These are phyloP conservation scores for Thermoascus crustaceus DNA, from an alignment of 2,329 filamentous ascomycete genomes.

Conservation along the genomic window DNA sequence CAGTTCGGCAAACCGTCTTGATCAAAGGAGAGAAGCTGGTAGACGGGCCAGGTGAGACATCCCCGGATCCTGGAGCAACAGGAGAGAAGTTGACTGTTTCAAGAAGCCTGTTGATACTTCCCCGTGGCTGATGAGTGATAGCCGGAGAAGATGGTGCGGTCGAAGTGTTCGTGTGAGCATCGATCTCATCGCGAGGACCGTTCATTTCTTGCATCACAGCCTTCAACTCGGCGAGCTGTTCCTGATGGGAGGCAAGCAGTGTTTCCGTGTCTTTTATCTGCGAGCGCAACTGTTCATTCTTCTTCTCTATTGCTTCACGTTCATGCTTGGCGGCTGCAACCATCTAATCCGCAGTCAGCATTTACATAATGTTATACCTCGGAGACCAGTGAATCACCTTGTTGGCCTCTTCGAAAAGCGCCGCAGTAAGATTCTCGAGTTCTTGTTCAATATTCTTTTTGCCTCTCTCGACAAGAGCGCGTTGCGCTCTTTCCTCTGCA, in stretches of 20 bases:
- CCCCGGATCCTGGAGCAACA: conserved; percentile 40
- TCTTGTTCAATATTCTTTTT: conserved; percentile 90
- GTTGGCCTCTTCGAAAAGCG: conserved; percentile 96
- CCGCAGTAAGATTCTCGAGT: conserved; percentile 79
- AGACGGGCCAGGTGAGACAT: conserved; percentile 53
- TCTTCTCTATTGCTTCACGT: conserved; percentile 69
- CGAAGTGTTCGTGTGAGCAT: conserved; percentile 57
- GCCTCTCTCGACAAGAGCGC: conserved; percentile 61
- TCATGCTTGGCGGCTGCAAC: conserved; percentile 82
- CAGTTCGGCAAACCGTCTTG: conserved; percentile 72
- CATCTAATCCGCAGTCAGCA: conserved; percentile 51
- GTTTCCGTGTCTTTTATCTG: conserved; percentile 82
- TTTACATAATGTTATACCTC: not conserved
- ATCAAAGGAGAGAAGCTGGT: conserved; percentile 75
- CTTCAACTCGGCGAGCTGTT: conserved; percentile 87
- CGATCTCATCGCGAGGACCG: conserved; percentile 60
- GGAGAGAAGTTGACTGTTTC: conserved; percentile 52
- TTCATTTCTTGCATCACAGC: conserved; percentile 82
- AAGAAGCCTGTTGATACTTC: conserved; percentile 45
- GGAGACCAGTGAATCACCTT: conserved; percentile 44
- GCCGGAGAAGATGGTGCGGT: conserved; percentile 74
- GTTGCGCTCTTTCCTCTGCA: conserved; percentile 57
- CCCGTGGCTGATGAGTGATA: conserved; percentile 49
- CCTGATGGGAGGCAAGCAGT: conserved; percentile 80
- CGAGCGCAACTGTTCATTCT: conserved; percentile 77